Evolutionary conservation across 2,329 filamentous ascomycete species (phyloP).

Genomic region (Ceratocystis variospora): DNA sequence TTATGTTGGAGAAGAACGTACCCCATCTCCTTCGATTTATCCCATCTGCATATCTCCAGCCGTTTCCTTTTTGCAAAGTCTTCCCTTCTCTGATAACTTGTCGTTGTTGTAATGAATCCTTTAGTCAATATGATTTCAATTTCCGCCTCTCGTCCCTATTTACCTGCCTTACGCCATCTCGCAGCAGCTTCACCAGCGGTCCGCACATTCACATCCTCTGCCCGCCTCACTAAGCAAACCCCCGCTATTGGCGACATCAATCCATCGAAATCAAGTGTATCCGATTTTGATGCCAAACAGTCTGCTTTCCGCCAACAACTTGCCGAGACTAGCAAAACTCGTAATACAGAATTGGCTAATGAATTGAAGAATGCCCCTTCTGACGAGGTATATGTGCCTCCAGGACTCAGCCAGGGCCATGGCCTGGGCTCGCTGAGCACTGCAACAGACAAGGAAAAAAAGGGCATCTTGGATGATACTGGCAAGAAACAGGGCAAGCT

Average conservation of each 20-base stretch:
- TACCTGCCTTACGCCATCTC: slow-evolving; percentile 26
- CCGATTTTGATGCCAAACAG: slow-evolving; percentile 70
- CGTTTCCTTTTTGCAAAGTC: no score
- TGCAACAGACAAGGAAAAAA: slow-evolving; percentile 31
- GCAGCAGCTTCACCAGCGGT: slow-evolving; percentile 25
- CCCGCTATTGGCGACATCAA: slow-evolving; percentile 81
- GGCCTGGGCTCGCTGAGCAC: slow-evolving; percentile 48
- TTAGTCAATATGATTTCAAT: not conserved
- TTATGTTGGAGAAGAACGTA: slow-evolving; percentile 1
- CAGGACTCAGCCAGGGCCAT: slow-evolving; percentile 30
- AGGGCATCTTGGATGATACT: slow-evolving; percentile 31
- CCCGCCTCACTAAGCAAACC: slow-evolving; percentile 30
- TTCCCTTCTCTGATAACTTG: no score
- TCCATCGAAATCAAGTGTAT: slow-evolving; percentile 48
- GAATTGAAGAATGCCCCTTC: slow-evolving; percentile 12
- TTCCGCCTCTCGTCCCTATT: not conserved
- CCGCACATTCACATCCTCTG: slow-evolving; percentile 22
- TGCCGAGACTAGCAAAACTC: slow-evolving; percentile 61
- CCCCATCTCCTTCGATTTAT: not conserved
- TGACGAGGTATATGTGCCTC: slow-evolving; percentile 9
- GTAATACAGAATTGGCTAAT: slow-evolving; percentile 11
- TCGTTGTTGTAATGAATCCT: not conserved
- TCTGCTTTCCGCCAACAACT: slow-evolving; percentile 75
- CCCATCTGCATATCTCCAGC: not conserved
- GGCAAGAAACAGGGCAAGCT: slow-evolving; percentile 59